Conservation (phyloP, 2,329 filamentous ascomycete species). For the Cryphonectria nitschkei region DNA sequence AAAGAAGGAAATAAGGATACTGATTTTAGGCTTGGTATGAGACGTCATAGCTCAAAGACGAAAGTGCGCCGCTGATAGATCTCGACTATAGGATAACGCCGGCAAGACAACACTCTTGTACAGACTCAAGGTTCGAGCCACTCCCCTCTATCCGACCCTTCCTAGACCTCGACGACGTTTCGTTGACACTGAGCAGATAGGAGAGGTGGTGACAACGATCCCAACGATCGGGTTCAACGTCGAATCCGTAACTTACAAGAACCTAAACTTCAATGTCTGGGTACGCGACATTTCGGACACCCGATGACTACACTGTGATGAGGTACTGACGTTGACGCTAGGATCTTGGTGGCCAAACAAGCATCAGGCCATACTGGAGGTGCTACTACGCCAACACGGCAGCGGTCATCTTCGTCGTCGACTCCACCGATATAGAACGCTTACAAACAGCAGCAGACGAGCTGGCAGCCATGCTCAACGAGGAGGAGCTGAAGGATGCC, state of each 20-base stretch:
- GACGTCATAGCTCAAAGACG: constrained; percentile 25
- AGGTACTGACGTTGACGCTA: constrained; percentile 39
- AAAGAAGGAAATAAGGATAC: constrained; percentile 97
- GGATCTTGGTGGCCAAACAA: constrained; percentile 98
- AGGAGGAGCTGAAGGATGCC: constrained; percentile 94
- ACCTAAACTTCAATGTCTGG: constrained; percentile 99
- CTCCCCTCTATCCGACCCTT: neutral
- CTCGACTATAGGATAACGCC: constrained; percentile 77
- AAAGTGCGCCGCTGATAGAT: constrained; percentile 23
- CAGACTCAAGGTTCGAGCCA: constrained; percentile 76
- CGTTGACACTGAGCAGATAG: constrained; percentile 65
- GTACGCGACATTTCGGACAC: constrained; percentile 52
- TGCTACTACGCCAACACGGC: constrained; percentile 99
- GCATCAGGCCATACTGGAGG: constrained; percentile 97
- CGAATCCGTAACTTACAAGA: constrained; percentile 97
- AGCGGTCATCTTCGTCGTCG: constrained; percentile 97
- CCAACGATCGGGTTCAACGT: constrained; percentile 99
- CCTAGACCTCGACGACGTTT: neutral
- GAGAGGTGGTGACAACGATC: constrained; percentile 98
- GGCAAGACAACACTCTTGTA: constrained; percentile 98
- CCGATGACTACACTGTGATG: constrained; percentile 19
- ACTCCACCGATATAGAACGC: constrained; percentile 96
- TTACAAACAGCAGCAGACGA: constrained; percentile 92
- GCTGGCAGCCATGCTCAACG: constrained; percentile 91
- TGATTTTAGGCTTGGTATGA: constrained; percentile 86